These are phyloP conservation scores for Fraxinus sp. DNA, from an alignment of 305 asterid genomes.

Conservation along the genomic window DNA sequence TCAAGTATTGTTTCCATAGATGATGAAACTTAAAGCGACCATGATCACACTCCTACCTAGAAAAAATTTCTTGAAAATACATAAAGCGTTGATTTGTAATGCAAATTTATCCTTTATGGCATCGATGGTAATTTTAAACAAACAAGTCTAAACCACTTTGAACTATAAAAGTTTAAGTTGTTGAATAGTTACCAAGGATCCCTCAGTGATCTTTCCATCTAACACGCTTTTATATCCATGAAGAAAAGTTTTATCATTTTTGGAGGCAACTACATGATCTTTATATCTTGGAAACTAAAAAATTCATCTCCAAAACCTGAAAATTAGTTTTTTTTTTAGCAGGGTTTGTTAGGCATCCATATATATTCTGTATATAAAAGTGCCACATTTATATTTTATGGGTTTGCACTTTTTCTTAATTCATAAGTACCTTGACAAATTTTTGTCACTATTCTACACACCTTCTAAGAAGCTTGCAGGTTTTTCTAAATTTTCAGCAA, in stretches of 20 bases:
- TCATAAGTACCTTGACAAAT: too few species aligned
- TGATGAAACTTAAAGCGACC: constrained; percentile 3
- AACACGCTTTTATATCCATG: constrained; percentile 49
- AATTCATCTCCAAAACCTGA: constrained; percentile 54
- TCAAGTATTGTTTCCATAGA: too few species aligned
- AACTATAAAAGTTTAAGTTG: background rate
- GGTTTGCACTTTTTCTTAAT: background rate
- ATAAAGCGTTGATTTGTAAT: background rate
- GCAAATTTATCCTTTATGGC: background rate
- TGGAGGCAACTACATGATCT: constrained; percentile 4
- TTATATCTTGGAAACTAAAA: constrained; percentile 26
- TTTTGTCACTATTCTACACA: background rate
- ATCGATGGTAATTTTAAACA: background rate
- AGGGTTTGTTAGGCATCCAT: background rate
- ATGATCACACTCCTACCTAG: constrained; percentile 87
- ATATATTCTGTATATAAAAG: background rate
- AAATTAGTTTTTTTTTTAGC: background rate
- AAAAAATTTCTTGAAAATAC: constrained; percentile 57
- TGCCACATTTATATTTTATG: background rate
- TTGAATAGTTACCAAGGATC: constrained; percentile 52
- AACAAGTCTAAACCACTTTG: too few species aligned
- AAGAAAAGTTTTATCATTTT: constrained; percentile 34
- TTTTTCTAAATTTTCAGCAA: constrained; percentile 56
- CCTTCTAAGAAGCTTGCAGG: constrained; percentile 63
- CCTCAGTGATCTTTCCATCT: constrained; percentile 57